Evolutionary conservation across 306 rosid genomes (phyloP), one percentile per base, ranked within the genome.

Genomic region (Delonix regia): DNA sequence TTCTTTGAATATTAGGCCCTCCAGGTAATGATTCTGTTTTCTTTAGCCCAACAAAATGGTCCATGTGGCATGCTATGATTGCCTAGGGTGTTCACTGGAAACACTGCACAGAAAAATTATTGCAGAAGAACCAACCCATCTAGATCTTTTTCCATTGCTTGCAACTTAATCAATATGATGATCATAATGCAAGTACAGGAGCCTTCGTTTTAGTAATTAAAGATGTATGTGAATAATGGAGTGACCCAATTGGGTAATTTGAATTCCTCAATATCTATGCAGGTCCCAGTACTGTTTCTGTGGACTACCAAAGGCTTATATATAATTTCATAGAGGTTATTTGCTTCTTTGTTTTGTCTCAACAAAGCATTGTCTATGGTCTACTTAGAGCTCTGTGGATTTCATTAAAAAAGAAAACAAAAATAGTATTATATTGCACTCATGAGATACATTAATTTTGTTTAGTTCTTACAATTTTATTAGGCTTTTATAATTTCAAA

Each of bases 81-180:
- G 65, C 16, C 16, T 25, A 44, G 52, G 53, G 30, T 34, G 56
- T 63, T 75, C 66, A 52, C 12, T 28, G 76, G 25, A 52, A 71
- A 67, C 56, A 48, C 49, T 28, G 76, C 47, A 52, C 69, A 49
- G 56, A 55, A 42, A 47, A 68, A 67, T 57, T 67, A 60, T 76
- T 61, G 81, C 21, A 73, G 68, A 59, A 69, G 77, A 68, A 76
- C 25, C 19, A 71, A 34, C 27, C 45, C 13, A 16, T 42, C 27
- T 34, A 12, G 41, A 39, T 74, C 70, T 71, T 76, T 78, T 41
- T 51, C 25, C 49, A 34, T 78, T 81, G 85, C 85, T 78, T 76
- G 49, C 65, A 53, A 39, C 76, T 70, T 73, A 52, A 89, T 83
- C 85, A 78, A 80, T 73, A 75, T 67, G 39, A 71, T 68, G 67